These are phyloP conservation scores for Apiospora arundinis DNA, from an alignment of 2,329 filamentous ascomycete genomes.

Conservation along the genomic window DNA sequence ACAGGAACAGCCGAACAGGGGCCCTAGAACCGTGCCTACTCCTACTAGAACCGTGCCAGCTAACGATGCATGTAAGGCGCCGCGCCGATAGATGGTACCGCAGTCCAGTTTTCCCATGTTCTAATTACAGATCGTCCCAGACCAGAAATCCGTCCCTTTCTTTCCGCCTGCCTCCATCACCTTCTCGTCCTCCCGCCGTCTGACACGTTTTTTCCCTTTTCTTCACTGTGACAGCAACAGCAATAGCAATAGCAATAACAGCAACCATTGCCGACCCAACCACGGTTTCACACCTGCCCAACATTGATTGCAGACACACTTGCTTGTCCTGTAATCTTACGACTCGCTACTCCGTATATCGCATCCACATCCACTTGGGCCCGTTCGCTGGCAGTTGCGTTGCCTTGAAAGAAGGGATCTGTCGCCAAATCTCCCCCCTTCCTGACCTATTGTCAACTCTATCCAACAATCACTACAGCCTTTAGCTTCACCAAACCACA, in stretches of 20 bases:
- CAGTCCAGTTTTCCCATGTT: slow-evolving; percentile 19
- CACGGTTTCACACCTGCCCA: slow-evolving; percentile 7
- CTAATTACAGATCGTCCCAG: slow-evolving; percentile 19
- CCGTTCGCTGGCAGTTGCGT: slow-evolving; percentile 1
- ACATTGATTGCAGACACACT: neutral
- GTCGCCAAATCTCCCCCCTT: neutral
- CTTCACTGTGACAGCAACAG: neutral
- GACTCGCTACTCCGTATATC: neutral
- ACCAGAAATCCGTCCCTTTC: neutral
- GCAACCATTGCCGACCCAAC: slow-evolving; percentile 7
- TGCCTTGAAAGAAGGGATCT: neutral
- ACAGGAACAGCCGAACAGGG: neutral
- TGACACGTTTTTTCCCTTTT: neutral
- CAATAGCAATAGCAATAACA: neutral
- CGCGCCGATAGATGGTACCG: slow-evolving; percentile 8
- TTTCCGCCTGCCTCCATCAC: slow-evolving; percentile 9
- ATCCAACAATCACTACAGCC: neutral
- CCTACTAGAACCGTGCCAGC: no score
- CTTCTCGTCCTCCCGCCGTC: slow-evolving; percentile 16
- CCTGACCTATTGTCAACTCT: neutral
- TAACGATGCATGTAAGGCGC: slow-evolving; percentile 3
- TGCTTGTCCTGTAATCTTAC: slow-evolving; percentile 8
- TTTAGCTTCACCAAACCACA: slow-evolving; percentile 10
- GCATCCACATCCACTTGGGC: neutral
- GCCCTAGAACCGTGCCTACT: neutral